Evolutionary conservation across 2,329 filamentous ascomycete species (phyloP), one percentile per base, ranked within the genome.

Genomic region (Venturia nashicola): DNA sequence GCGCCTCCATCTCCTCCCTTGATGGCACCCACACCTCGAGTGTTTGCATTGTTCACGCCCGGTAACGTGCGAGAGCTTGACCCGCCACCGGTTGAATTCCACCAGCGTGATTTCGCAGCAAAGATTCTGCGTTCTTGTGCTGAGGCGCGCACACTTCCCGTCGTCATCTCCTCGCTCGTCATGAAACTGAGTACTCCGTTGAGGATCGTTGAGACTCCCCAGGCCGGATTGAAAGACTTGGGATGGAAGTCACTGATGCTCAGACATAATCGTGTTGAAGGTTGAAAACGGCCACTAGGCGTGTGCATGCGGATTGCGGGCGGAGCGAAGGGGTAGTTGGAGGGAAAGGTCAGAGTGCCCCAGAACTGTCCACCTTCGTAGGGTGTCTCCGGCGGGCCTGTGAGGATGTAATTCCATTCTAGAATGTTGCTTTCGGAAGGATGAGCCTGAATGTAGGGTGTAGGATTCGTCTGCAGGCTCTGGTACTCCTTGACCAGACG

Each of bases 241-340:
- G 94, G 94, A 73, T 99, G 94, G 77, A 97, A 99, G 74, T 99
- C 94, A 70, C 88, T 93, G 71, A 99, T 99, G 72, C 90, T 95
- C 59, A 99, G 87, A 72, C 94, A 99, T 27, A 99, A 85, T 61
- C 94, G 85, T 16, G 91, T 92, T 1, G 89, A 94, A 2, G 92
- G 91, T 74, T 96, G 91, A 78, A 99, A 99, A 72, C 94, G 90
- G 65, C 94, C 94, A 14, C 88, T 93, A 1, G 94, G 94, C 0
- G 94, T 99, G 80, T 97, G 94, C 94, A 99, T 99, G 72, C 93
- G 91, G 76, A 99, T 99, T 2, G 94, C 91, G 5, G 94, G 94
- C 40, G 94, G 94, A 14, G 92, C 93, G 76, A 97, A 99, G 34
- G 94, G 94, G 74, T 99, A 99, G 79, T 97, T 92, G 9, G 92